Percentiles rank a stretch among this genome's conserved stretches.
phyloP scores from a whole-genome alignment of 768 basidiomycete genomes.

The Boletus rubropictus region DNA sequence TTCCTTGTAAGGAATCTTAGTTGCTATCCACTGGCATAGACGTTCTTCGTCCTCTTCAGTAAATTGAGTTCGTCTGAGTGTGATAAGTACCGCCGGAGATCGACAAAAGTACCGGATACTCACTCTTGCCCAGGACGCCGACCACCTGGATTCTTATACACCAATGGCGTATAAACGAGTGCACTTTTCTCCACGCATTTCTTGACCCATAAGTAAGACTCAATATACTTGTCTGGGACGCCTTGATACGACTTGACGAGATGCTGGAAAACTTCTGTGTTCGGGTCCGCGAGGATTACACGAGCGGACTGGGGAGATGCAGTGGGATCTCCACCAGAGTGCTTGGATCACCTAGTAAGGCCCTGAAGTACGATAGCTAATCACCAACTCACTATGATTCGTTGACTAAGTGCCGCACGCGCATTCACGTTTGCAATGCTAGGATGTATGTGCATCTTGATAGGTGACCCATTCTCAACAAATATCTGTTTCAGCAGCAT shows the following conservation, averaged over 20 bases:
- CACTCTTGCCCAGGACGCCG: slow-evolving; percentile 78
- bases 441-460: slow-evolving; percentile 74
- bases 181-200: slow-evolving; percentile 69
- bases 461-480: slow-evolving; percentile 54
- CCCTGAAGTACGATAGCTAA: slow-evolving; percentile 1
- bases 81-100: background rate
- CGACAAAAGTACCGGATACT: slow-evolving; percentile 17
- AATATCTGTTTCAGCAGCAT: slow-evolving; percentile 75
- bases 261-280: slow-evolving; percentile 69
- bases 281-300: slow-evolving; percentile 75
- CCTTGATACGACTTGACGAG: slow-evolving; percentile 70
- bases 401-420: slow-evolving; percentile 55
- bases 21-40: slow-evolving; percentile 73
- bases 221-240: slow-evolving; percentile 67
- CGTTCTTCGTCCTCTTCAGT: slow-evolving; percentile 71
- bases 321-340: slow-evolving; percentile 75
- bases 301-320: slow-evolving; percentile 65
- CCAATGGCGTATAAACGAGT: slow-evolving; percentile 64
- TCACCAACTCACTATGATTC: slow-evolving; percentile 54
- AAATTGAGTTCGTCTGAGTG: slow-evolving; percentile 65
- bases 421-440: slow-evolving; percentile 78
- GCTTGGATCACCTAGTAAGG: slow-evolving; percentile 37
- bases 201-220: slow-evolving; percentile 80
- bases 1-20: slow-evolving; percentile 79
- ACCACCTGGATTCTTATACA: slow-evolving; percentile 82